These are phyloP conservation scores for Elsinoe batatas DNA, from an alignment of 2,329 filamentous ascomycete species.

Conservation along the genomic window DNA sequence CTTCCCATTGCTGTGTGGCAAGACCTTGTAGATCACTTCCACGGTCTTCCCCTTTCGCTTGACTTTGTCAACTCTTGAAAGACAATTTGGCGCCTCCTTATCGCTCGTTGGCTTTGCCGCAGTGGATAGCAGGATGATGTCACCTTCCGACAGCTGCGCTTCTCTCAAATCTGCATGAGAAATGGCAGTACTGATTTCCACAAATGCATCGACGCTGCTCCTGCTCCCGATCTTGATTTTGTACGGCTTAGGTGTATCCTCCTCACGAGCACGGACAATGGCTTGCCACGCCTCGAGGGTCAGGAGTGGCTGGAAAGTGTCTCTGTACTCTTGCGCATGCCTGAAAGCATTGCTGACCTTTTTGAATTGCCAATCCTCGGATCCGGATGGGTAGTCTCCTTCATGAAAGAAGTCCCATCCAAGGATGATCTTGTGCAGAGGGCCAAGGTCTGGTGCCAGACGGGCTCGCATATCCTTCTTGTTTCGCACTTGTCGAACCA, in stretches of 20 bases:
- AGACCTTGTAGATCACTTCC: constrained; percentile 79
- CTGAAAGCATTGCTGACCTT: constrained; percentile 69
- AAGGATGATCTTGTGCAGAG: constrained; percentile 75
- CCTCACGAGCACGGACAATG: constrained; percentile 82
- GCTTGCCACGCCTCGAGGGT: constrained; percentile 93
- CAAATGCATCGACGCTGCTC: constrained; percentile 81
- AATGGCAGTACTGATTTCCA: constrained; percentile 83
- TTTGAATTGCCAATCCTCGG: constrained; percentile 59
- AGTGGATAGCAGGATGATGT: constrained; percentile 78
- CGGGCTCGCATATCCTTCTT: constrained; percentile 91
- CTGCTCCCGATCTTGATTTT: constrained; percentile 81
- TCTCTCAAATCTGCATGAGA: constrained; percentile 61
- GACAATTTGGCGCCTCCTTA: constrained; percentile 61
- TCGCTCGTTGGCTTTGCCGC: constrained; percentile 59
- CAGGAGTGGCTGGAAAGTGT: constrained; percentile 81
- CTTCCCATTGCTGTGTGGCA: constrained; percentile 36
- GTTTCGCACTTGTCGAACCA: constrained; percentile 68
- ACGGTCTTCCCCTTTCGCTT: constrained; percentile 70
- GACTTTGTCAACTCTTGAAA: constrained; percentile 72
- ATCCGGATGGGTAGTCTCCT: constrained; percentile 71
- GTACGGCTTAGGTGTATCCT: constrained; percentile 69
- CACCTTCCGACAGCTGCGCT: constrained; percentile 65
- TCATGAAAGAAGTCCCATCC: constrained; percentile 92
- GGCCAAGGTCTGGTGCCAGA: constrained; percentile 77
- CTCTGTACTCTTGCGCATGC: constrained; percentile 69